Evolutionary conservation across 2,329 filamentous ascomycete genomes (phyloP).

Genomic region (Trichoderma harzianum): DNA sequence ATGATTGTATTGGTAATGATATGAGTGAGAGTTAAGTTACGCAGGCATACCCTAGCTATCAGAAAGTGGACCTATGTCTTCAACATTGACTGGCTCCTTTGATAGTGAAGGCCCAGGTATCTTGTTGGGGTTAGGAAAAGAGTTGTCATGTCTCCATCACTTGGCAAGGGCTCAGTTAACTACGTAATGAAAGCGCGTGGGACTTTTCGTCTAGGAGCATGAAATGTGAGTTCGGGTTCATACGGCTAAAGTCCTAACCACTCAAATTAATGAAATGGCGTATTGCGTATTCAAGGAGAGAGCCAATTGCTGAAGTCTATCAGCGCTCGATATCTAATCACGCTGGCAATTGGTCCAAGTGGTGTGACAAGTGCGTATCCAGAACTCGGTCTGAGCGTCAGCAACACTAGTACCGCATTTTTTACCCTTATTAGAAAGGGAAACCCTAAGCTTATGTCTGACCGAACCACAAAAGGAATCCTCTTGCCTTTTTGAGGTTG

Average conservation of each 20-base stretch:
- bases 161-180: neutral
- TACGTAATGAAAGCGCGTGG: neutral
- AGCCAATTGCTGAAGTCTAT: neutral
- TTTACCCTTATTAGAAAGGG: neutral
- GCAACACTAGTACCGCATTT: neutral
- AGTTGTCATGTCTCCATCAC: neutral
- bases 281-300: neutral
- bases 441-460: neutral
- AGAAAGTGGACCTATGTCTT: neutral
- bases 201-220: neutral
- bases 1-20: neutral
- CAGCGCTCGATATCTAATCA: neutral
- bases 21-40: neutral
- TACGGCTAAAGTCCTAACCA: too few species aligned
- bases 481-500: neutral
- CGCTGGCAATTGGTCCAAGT: neutral
- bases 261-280: neutral
- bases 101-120: neutral
- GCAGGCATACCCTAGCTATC: neutral
- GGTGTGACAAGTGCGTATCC: neutral
- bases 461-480: neutral
- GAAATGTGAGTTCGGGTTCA: neutral
- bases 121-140: neutral
- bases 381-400: neutral
- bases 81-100: neutral